Base-by-base conservation (phyloP, 2,329 filamentous ascomycete genomes). In the Diplocarpon rosae region DNA sequence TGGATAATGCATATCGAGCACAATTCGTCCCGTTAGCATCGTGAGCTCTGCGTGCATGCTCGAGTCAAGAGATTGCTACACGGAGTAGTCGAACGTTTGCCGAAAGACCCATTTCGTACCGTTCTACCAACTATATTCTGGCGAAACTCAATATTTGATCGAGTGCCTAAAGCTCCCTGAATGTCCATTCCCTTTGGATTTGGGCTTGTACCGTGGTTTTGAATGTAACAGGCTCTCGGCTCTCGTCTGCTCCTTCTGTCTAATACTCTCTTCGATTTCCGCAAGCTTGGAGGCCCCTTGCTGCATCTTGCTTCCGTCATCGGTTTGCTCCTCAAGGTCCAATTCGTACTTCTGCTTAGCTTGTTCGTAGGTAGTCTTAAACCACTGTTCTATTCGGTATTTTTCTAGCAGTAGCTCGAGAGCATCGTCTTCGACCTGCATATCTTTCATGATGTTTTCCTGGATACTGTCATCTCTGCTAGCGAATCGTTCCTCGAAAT, bases 301-400 rank as follows among this genome's bases (percentile, higher is more conserved):
- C 13, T 48, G 37, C 50, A 57, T 55, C 13, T 43, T 45, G 27
- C 38, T 41, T 5, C 57, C 58, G 27, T 57, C 48, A 24, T 49
- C 45, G 6, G 56, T 59, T 39, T 55, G 49, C 17, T 52, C 48
- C 6, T 58, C 53, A 16, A 60, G 53, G 27, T 65, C 61, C 6
- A 56, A 55, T 43, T 63, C 62, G 24, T 63, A 62, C 13, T 63
- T 62, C 40, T 57, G 52, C 43, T 63, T 64, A 2, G 66, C 67
- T 42, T 61, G 56, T 6, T 60, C 57, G 9, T 65, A 47, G 27
- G 65, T 63, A 11, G 64, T 66, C 29, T 62, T 59, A 47, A 73
- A 72, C 85, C 89, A 94, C 45, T 81, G 72, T 6, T 78, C 76
- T 10, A 95, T 71, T 31, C 79, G 72, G 47, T 78, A 72, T 61